Evolutionary conservation across 768 basidiomycete species (phyloP).

Genomic region (Fibroporia radiculosa): DNA sequence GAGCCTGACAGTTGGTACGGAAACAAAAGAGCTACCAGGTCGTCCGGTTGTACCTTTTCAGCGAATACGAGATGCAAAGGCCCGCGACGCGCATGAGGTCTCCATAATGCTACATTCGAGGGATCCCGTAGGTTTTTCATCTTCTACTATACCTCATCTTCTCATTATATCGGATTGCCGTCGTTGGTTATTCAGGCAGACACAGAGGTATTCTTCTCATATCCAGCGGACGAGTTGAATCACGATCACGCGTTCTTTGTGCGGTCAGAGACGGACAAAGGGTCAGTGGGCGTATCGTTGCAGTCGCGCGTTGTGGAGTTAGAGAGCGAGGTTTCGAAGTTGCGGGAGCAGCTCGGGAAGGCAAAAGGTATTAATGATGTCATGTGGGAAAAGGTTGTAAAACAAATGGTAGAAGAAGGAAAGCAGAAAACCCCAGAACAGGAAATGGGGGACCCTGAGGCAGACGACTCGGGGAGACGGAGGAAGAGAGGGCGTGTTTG

Average conservation of each 20-base stretch:
- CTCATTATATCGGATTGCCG: conserved; percentile 2
- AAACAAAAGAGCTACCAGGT: conserved; percentile 54
- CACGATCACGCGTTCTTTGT: conserved; percentile 64
- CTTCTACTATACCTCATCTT: background rate
- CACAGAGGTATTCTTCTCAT: conserved; percentile 24
- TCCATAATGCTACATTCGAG: conserved; percentile 49
- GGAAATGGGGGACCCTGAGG: conserved; percentile 6
- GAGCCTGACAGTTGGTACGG: conserved; percentile 30
- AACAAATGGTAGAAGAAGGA: conserved; percentile 41
- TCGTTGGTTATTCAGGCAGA: conserved; percentile 10
- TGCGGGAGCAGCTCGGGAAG: conserved; percentile 66
- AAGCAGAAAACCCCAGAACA: conserved; percentile 18
- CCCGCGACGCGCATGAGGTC: conserved; percentile 65
- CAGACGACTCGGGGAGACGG: conserved; percentile 5
- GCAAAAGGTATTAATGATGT: conserved; percentile 89
- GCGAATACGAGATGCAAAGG: conserved; percentile 58
- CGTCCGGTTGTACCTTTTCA: conserved; percentile 66
- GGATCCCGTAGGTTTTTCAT: conserved; percentile 28
- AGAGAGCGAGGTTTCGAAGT: conserved; percentile 57
- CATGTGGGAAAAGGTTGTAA: conserved; percentile 88
- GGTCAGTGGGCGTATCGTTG: conserved; percentile 28
- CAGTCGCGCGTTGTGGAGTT: conserved; percentile 59
- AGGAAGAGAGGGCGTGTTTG: conserved; percentile 14
- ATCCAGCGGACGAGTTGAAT: conserved; percentile 47
- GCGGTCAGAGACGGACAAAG: conserved; percentile 31